A percentile compares a stretch with the other conserved stretches of the same genome.
These are phyloP conservation scores for Conringia planisiliqua DNA, from an alignment of 345 rosid species.

Conservation along the genomic window DNA sequence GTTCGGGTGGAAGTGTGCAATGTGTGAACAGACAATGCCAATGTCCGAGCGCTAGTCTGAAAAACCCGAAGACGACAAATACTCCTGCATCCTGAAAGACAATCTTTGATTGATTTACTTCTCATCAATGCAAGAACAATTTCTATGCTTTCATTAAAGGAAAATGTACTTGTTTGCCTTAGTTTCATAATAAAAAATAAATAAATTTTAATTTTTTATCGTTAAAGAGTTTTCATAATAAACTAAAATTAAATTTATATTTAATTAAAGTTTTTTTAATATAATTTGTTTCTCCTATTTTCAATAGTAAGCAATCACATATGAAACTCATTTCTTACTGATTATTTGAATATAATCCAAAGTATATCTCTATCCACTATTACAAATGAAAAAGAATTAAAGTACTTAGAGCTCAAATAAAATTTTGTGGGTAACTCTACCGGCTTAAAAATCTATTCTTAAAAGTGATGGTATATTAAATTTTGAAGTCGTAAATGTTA, in stretches of 20 bases:
- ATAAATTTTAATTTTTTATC: no score
- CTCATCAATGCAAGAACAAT: not conserved
- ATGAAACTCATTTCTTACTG: not conserved
- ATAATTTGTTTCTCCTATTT: not conserved
- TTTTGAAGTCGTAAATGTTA: not conserved
- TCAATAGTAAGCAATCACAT: not conserved
- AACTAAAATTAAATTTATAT: not conserved
- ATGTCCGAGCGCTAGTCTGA: conserved; percentile 6
- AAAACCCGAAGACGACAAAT: not conserved
- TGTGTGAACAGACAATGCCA: conserved; percentile 25
- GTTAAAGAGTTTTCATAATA: not conserved
- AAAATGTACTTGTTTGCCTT: conserved; percentile 4
- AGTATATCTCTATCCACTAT: not conserved
- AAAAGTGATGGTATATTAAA: not conserved
- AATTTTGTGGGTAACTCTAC: not conserved
- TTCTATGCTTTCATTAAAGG: not conserved
- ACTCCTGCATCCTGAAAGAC: not conserved
- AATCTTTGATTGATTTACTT: not conserved
- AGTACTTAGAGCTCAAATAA: not conserved
- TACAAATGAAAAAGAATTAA: not conserved
- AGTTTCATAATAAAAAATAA: not conserved
- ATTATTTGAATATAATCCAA: not conserved
- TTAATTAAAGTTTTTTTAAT: not conserved
- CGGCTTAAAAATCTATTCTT: no score
- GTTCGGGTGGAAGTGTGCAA: conserved; percentile 17